Conservation (phyloP, 2,329 filamentous ascomycete species). For the Zymoseptoria passerinii region DNA sequence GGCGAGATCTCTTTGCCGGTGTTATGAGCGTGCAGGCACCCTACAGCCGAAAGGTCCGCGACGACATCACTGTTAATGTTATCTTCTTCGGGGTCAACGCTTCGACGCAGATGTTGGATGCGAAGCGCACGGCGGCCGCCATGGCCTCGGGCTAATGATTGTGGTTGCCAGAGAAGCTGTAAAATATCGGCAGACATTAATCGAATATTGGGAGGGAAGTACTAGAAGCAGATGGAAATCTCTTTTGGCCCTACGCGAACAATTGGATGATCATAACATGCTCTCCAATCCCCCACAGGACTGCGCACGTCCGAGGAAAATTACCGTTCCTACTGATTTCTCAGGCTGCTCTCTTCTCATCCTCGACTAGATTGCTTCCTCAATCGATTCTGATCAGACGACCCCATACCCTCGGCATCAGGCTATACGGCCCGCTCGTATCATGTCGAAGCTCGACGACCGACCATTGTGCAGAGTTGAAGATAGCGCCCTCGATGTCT, state of each 20-base stretch:
- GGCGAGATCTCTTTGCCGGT: constrained; percentile 33
- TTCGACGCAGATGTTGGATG: neutral
- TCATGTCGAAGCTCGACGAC: constrained; percentile 1
- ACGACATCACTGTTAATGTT: constrained; percentile 47
- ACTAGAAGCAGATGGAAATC: neutral
- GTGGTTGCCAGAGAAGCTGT: neutral
- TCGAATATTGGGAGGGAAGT: neutral
- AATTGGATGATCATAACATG: neutral
- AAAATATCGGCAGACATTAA: neutral
- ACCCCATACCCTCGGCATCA: constrained; percentile 1
- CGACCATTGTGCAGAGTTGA: constrained; percentile 2
- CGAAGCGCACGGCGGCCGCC: neutral
- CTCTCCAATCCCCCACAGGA: neutral
- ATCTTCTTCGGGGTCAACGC: constrained; percentile 41
- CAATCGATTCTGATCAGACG: neutral
- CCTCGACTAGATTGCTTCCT: neutral
- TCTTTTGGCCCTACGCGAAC: neutral
- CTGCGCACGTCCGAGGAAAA: too few relatives aligned
- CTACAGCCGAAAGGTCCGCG: constrained; percentile 34
- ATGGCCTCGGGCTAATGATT: neutral
- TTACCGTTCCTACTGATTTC: too few relatives aligned
- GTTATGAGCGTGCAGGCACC: constrained; percentile 31
- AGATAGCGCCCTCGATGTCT: constrained; percentile 1
- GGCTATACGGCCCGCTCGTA: neutral
- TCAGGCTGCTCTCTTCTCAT: neutral